Conservation (phyloP, 2,329 filamentous ascomycete genomes). For the Sodiomyces alkalinus region DNA sequence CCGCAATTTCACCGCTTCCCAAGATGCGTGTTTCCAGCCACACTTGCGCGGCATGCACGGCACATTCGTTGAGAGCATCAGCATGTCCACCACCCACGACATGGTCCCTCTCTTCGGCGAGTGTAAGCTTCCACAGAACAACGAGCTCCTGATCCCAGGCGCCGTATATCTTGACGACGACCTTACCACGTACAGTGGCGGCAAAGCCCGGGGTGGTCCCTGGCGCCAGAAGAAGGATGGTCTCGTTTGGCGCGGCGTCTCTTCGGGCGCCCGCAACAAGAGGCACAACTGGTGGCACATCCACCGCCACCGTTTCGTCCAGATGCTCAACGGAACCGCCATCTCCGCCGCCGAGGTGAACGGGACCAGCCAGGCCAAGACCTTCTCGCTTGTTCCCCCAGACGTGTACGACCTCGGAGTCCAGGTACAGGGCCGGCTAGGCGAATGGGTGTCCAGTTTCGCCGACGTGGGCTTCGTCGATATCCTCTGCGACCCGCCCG, state of each 20-base stretch:
- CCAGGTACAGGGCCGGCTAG: conserved; percentile 9
- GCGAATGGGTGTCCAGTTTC: conserved; percentile 12
- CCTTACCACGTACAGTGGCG: conserved; percentile 37
- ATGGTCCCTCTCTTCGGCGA: conserved; percentile 43
- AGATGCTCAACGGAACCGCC: conserved; percentile 2
- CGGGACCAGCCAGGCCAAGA: conserved; percentile 1
- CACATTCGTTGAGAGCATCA: conserved; percentile 35
- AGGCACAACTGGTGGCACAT: conserved; percentile 40
- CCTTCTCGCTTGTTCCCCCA: not conserved
- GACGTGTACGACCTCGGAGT: not conserved
- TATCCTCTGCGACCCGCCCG: conserved; percentile 14
- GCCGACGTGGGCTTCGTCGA: conserved; percentile 14
- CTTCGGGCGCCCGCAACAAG: conserved; percentile 32
- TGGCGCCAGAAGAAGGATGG: conserved; percentile 35
- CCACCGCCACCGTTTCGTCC: conserved; percentile 42
- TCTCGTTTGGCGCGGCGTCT: conserved; percentile 42
- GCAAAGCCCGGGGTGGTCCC: conserved; percentile 26
- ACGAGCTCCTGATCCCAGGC: conserved; percentile 45
- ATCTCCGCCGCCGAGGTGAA: conserved; percentile 37
- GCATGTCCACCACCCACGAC: conserved; percentile 30
- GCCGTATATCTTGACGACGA: conserved; percentile 40
- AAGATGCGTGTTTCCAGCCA: conserved; percentile 40
- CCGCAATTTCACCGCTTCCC: conserved; percentile 38
- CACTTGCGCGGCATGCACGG: conserved; percentile 30
- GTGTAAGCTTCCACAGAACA: conserved; percentile 43